Evolutionary conservation across 768 basidiomycete genomes (phyloP).

Genomic region (Sporobolomyces roseus): DNA sequence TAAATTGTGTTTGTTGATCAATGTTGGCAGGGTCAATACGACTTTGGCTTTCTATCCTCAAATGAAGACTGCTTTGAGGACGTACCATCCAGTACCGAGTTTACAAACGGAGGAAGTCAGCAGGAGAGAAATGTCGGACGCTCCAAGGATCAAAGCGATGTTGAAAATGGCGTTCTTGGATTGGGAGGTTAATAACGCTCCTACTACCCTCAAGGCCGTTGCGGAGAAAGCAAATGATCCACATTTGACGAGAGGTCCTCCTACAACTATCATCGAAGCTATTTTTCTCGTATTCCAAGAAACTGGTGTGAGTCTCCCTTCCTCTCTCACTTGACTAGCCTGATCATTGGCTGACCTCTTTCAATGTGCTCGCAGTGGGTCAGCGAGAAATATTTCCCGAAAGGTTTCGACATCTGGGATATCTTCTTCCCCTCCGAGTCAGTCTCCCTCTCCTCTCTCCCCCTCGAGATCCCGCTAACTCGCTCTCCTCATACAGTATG

Average conservation of each 20-base stretch:
- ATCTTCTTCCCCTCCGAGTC: slow-evolving; percentile 70
- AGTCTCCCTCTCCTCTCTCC: not conserved
- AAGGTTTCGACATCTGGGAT: slow-evolving; percentile 62
- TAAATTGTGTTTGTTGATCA: slow-evolving; percentile 69
- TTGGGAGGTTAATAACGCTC: slow-evolving; percentile 56
- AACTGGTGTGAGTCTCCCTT: slow-evolving; percentile 58
- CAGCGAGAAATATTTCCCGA: slow-evolving; percentile 65
- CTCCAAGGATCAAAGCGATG: slow-evolving; percentile 71
- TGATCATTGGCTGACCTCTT: slow-evolving; percentile 34
- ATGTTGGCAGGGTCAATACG: slow-evolving; percentile 75
- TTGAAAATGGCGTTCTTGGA: slow-evolving; percentile 61
- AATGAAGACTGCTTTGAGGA: slow-evolving; percentile 71
- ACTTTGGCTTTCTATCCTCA: slow-evolving; percentile 79
- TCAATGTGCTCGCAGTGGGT: slow-evolving; percentile 41
- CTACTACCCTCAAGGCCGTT: slow-evolving; percentile 61
- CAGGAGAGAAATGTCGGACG: slow-evolving; percentile 68
- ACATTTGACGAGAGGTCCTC: slow-evolving; percentile 58
- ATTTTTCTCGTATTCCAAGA: slow-evolving; percentile 69
- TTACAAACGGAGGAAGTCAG: slow-evolving; percentile 58
- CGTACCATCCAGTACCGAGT: slow-evolving; percentile 72
- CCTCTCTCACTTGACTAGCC: not conserved
- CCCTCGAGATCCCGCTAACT: not conserved
- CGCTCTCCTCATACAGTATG: slow-evolving; percentile 45
- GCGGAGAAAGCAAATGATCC: slow-evolving; percentile 57
- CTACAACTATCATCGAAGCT: slow-evolving; percentile 69